Evolutionary conservation across 75 land plant genomes (phyloP), one percentile per base, ranked within the genome.

Genomic region (Isoetes taiwanensis): DNA sequence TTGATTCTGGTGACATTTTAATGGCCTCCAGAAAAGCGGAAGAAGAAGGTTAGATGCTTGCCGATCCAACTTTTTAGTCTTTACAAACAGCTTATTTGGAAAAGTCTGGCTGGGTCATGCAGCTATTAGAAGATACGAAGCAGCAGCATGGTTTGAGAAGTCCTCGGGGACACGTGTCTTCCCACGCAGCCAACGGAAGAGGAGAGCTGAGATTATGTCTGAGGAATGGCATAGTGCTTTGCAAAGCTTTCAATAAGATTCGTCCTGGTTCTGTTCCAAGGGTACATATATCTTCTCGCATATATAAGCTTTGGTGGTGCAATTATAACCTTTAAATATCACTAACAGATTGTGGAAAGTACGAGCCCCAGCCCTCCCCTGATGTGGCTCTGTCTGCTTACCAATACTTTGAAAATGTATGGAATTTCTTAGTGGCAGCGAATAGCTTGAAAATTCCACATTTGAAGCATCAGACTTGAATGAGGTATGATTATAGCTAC

Each of bases 401-500:
- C 61, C 96, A 90, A 54, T 85, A 85, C 48, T 90, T 90, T 60
- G 96, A 90, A 60, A 90, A 90, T 53, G 84, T 90, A 24, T 79
- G 91, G 56, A 90, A 90, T 46, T 90, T 85, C 58, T 78, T 90
- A 41, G 84, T 71, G 11, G 86, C 86, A 9, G 70, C 73, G 33
- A 72, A 85, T 52, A 84, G 82, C 34, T 34, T 90, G 63, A 80
- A 80, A 17, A 61, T 90, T 46, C 96, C 96, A 19, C 76, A 6
- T 90, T 90, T 71, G 86, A 89, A 65, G 91, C 84, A 17, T 85
- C 86, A 50, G 96, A 90, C 64, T 62, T 90, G n/a, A 83, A 85
- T 41, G 71, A 85, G 77, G 96, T 90, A 63, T 54, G n/a, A n/a
- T n/a, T n/a, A n/a, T n/a, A n/a, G n/a, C n/a, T n/a, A n/a, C n/a